Evolutionary conservation across 2,329 filamentous ascomycete genomes (phyloP).

Genomic region (Cladosporium sp.): DNA sequence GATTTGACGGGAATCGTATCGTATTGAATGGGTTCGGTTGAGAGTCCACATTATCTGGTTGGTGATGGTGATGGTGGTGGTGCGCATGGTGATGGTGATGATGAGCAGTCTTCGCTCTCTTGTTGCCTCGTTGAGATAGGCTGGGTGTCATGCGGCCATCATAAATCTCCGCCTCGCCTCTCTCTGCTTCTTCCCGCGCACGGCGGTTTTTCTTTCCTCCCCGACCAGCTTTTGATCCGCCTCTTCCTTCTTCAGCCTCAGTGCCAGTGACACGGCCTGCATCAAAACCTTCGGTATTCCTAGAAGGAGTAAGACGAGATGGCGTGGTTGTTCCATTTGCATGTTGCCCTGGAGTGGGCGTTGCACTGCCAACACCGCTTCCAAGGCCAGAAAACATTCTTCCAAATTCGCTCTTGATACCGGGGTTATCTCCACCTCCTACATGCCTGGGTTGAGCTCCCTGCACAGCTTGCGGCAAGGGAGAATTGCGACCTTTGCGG

Average conservation of each 20-base stretch:
- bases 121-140: slow-evolving; percentile 57
- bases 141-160: slow-evolving; percentile 59
- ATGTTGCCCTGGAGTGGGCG: slow-evolving; percentile 41
- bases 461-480: slow-evolving; percentile 87
- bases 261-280: slow-evolving; percentile 20
- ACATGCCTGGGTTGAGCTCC: slow-evolving; percentile 78
- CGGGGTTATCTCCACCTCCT: slow-evolving; percentile 68
- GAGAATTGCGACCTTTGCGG: slow-evolving; percentile 78
- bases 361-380: slow-evolving; percentile 56
- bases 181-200: slow-evolving; percentile 68
- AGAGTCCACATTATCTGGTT: slow-evolving; percentile 26
- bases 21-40: slow-evolving; percentile 28
- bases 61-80: slow-evolving; percentile 43
- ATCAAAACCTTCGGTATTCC: slow-evolving; percentile 27
- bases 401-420: slow-evolving; percentile 91
- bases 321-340: slow-evolving; percentile 53
- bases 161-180: slow-evolving; percentile 60
- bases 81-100: slow-evolving; percentile 56
- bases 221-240: slow-evolving; percentile 35
- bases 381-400: slow-evolving; percentile 94
- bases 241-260: slow-evolving; percentile 36
- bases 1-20: slow-evolving; percentile 28
- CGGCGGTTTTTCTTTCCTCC: slow-evolving; percentile 44
- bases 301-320: slow-evolving; percentile 33
- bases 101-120: slow-evolving; percentile 51